A percentile compares a stretch with the other conserved stretches of the same genome.
phyloP scores from a whole-genome alignment of 805 yeast species.

The Isabelozyma gotoi region DNA sequence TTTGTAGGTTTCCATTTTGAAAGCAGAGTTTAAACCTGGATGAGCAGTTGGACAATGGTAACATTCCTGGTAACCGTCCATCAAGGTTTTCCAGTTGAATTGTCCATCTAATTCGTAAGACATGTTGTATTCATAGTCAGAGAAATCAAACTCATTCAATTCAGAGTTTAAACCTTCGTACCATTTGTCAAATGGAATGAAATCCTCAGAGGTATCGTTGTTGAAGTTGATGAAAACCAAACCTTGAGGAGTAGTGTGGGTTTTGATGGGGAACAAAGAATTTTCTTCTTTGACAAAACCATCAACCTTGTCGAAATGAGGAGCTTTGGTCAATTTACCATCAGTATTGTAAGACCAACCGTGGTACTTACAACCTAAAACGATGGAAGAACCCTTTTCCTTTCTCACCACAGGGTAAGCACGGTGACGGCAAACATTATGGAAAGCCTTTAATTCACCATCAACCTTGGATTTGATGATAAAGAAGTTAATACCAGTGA shows the following conservation, averaged over 20 bases:
- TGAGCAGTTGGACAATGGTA: conserved; percentile 71
- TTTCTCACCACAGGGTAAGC: conserved; percentile 63
- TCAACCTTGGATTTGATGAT: conserved; percentile 50
- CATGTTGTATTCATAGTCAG: conserved; percentile 64
- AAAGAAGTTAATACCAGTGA: conserved; percentile 56
- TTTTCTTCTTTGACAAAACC: conserved; percentile 58
- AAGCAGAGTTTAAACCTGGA: conserved; percentile 57
- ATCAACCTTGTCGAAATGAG: conserved; percentile 58
- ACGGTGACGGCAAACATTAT: conserved; percentile 64
- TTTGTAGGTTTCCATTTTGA: conserved; percentile 63
- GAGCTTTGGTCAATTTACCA: conserved; percentile 59
- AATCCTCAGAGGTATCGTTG: conserved; percentile 40
- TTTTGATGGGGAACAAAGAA: conserved; percentile 53
- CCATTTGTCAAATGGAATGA: conserved; percentile 52
- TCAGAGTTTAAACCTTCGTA: conserved; percentile 51
- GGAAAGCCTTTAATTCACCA: conserved; percentile 58
- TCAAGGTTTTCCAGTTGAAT: conserved; percentile 65
- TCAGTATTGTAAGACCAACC: conserved; percentile 68
- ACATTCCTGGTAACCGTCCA: conserved; percentile 70
- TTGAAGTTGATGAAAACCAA: conserved; percentile 55
- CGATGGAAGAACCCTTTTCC: conserved; percentile 56
- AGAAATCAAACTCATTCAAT: conserved; percentile 57
- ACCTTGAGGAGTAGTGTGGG: conserved; percentile 57
- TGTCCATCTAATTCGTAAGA: conserved; percentile 62
- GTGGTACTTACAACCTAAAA: conserved; percentile 61